Evolutionary conservation across 1,284 basidiomycete genomes (phyloP), one percentile per base, ranked within the genome.

Genomic region (Mycocalia duriaeana): DNA sequence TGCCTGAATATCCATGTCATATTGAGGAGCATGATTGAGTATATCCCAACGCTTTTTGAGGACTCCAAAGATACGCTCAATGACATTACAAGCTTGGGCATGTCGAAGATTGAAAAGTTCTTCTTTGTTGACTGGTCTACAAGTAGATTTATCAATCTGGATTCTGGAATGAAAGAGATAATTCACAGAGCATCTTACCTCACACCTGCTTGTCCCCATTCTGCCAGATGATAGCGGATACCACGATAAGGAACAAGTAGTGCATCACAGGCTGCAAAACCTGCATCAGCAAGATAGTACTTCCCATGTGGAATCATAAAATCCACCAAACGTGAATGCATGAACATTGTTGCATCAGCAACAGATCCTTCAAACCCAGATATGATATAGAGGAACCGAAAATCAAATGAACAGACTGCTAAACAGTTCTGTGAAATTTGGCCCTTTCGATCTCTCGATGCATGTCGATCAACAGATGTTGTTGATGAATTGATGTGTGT

Each of bases 41-140:
- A 71, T 48, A 1, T 22, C 18, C 22, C 55, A 71, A 11, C 56
- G 50, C 1, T 42, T 14, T 46, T 75, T 72, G 31, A 67, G 11
- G 4, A 71, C 54, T 13, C 70, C 66, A 63, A 75, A 73, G 1
- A 68, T 66, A 0, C 53, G 55, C 48, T 73, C 64, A 47, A 72
- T 55, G 3, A 68, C 59, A 50, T 71, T 70, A 1, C 58, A 48
- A 9, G 53, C 50, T 18, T 47, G 44, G 8, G 68, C 59, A 57
- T 73, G 69, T 0, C 52, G 46, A 1, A 73, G 56, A 41, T 70
- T 73, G 53, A 66, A 74, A 0, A 74, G 54, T 47, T 72, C 66
- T 39, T 71, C 28, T 5, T 42, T 14, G 35, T 61, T 65, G 16
- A 16, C 19, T 25, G 39, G 45, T 18, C 34, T 39, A n/a, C n/a